Evolutionary conservation across 805 yeast species (phyloP), one percentile per base, ranked within the genome.

Genomic region (Candida stauntonica): DNA sequence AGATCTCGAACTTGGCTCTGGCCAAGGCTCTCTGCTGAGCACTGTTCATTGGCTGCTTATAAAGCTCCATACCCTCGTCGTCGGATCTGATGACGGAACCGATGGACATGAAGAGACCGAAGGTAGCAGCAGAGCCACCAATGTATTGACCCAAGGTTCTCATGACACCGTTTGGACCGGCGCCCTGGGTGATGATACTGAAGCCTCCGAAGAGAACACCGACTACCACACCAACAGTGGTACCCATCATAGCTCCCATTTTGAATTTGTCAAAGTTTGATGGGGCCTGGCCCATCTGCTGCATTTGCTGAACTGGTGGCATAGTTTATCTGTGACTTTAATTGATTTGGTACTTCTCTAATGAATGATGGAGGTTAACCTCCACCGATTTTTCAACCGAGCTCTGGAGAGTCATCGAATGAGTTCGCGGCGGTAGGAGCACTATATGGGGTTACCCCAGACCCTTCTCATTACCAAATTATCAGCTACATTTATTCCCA

Each of bases 241-340:
- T 79, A 47, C 99, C 99, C 97, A 93, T 93, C 69, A 91, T 68
- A 45, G 88, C 81, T 39, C 99, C 99, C 98, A 93, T 93, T 68
- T 93, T 93, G 77, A 93, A 86, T 68, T 93, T 93, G 40, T 93
- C 96, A 68, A 89, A 87, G 64, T 83, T 79, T 34, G 96, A 83
- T 41, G 94, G 95, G 52, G 79, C 80, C 50, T 72, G 78, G 21
- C 49, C 53, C 9, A 26, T 26, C 41, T 63, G 67, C 58, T 78
- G 82, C 44, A 74, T 72, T 63, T 80, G 84, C 61, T 73, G 85
- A 48, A 78, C 81, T 60, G 88, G 88, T 38, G 67, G 65, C 56
- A 52, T 51, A 17, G 39, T 26, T 17, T 11, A 18, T 26, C 17
- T 24, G 29, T 26, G 15, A 15, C n/a, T 14, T 13, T 6, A 14